Percentiles rank a stretch among this genome's conserved stretches.
Evolutionary conservation across 371 early-diverging fungal species (phyloP).

Genomic region (Dinochytrium kinnereticum): DNA sequence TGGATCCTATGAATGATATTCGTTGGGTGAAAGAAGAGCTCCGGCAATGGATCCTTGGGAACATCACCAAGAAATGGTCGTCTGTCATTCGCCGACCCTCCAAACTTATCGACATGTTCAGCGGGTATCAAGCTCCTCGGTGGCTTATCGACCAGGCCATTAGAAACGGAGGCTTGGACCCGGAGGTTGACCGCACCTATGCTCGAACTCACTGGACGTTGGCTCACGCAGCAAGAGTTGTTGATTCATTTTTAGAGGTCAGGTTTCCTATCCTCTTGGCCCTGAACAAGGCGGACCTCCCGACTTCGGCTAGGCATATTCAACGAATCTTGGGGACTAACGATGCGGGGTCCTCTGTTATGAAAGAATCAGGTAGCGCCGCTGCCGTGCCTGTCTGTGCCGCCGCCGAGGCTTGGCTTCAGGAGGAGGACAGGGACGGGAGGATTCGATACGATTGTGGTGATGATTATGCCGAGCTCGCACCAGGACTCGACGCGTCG

Average conservation of each 20-base stretch:
- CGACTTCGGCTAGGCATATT: constrained; percentile 34
- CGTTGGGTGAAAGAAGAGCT: constrained; percentile 77
- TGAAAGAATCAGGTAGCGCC: neutral
- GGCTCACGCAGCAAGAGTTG: constrained; percentile 57
- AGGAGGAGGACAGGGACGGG: constrained; percentile 16
- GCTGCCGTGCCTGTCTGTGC: constrained; percentile 37
- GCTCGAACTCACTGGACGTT: constrained; percentile 58
- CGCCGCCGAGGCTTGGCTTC: constrained; percentile 32
- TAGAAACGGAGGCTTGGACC: constrained; percentile 16
- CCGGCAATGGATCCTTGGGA: constrained; percentile 71
- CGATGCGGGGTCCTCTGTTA: neutral
- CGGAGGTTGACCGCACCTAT: constrained; percentile 6
- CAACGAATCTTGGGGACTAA: constrained; percentile 9
- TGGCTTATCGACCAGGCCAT: constrained; percentile 30
- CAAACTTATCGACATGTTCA: constrained; percentile 25
- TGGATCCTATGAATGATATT: constrained; percentile 78
- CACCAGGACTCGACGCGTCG: neutral
- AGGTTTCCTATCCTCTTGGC: constrained; percentile 80
- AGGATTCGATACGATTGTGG: constrained; percentile 13
- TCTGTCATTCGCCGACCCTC: constrained; percentile 61
- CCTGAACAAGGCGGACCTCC: constrained; percentile 80
- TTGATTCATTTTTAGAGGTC: constrained; percentile 68
- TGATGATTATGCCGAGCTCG: neutral
- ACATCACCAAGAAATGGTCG: constrained; percentile 69
- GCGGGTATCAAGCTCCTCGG: constrained; percentile 31